These are phyloP conservation scores for Hevea brasiliensis DNA, from an alignment of 345 rosid species.

Conservation along the genomic window DNA sequence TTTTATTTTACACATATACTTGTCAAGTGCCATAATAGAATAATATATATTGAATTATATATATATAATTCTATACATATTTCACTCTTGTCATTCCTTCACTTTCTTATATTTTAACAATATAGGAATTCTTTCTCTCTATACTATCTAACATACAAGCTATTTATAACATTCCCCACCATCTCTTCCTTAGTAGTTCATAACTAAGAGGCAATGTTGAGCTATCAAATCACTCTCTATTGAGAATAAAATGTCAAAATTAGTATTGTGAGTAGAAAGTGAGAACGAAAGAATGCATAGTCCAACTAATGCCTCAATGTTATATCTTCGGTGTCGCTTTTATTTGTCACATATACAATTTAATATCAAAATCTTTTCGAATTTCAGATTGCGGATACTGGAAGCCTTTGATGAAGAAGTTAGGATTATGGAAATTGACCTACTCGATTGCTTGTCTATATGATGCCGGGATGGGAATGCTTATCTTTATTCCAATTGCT, in stretches of 20 bases:
- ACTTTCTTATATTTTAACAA: too few relatives aligned
- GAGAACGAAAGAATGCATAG: not conserved
- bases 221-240: not conserved
- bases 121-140: too few relatives aligned
- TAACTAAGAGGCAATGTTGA: not conserved
- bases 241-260: not conserved
- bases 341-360: not conserved
- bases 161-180: too few relatives aligned
- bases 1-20: too few relatives aligned
- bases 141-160: too few relatives aligned
- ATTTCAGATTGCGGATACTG: slow-evolving; percentile 88
- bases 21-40: too few relatives aligned
- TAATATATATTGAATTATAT: too few relatives aligned
- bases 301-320: not conserved
- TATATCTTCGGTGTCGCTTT: not conserved
- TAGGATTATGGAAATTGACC: slow-evolving; percentile 81
- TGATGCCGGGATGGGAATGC: slow-evolving; percentile 96
- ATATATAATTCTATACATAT: too few relatives aligned
- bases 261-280: not conserved
- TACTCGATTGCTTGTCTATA: slow-evolving; percentile 81
- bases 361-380: not conserved
- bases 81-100: too few relatives aligned
- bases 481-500: slow-evolving; percentile 81
- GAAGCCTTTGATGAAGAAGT: slow-evolving; percentile 74
- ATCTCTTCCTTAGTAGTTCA: too few relatives aligned